Base-by-base conservation (phyloP, 306 rosid genomes). In the Trifolium repens region DNA sequence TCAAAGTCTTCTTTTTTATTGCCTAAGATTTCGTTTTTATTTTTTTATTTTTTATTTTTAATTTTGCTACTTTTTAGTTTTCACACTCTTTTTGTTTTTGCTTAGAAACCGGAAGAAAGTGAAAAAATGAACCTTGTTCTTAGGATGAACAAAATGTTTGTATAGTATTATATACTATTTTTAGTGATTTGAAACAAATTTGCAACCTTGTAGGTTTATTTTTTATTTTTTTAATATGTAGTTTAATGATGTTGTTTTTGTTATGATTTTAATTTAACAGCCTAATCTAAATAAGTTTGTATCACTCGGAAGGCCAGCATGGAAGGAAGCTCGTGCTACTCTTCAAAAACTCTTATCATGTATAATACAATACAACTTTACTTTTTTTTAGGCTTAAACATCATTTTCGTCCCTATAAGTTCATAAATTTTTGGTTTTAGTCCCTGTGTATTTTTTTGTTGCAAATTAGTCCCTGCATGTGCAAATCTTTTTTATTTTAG, bases 301-400 rank as follows among this genome's bases (percentile, higher is more conserved):
- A 82, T 92, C 92, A 7, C 82, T 94, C 82, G 98, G 98, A 82
- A 88, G 91, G 19, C 91, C 96, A 66, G 97, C 96, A 1, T 94
- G 98, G 98, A 94, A 85, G 83, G 98, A 94, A 89, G 97, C 97
- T 71, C 96, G 97, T 67, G 84, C 90, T 42, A 91, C 98, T 3
- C 86, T 94, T 74, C 96, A 91, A 75, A 90, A 86, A 83, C 96
- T 94, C 13, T 76, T 94, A 80, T 94, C 97, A 14, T 86, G 98
- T 91, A 61, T 8, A 76, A 44, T 44, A 42, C 46, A 44, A 37
- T 7, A 7, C 9, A 7, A 39, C 42, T 39, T 7, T 39, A 12
- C 50, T 17, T n/a, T n/a, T n/a, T n/a, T n/a, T n/a, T n/a, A n/a
- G n/a, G n/a, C n/a, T n/a, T n/a, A n/a, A n/a, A n/a, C n/a, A n/a